Evolutionary conservation across 768 basidiomycete genomes (phyloP).

Genomic region (Boletus edulis): DNA sequence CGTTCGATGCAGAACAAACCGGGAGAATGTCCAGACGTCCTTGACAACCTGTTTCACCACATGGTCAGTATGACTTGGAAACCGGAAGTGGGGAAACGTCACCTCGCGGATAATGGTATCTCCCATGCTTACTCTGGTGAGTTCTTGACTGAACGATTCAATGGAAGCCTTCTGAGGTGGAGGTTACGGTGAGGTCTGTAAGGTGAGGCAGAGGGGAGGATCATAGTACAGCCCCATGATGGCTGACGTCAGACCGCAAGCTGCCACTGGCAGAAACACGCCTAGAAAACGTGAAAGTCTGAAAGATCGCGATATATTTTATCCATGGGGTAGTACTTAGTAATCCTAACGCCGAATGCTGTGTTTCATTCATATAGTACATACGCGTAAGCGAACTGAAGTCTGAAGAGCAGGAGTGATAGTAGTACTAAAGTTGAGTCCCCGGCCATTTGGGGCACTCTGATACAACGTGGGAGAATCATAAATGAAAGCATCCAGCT

Average conservation of each 20-base stretch:
- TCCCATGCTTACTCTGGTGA: conserved; percentile 19
- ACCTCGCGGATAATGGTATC: conserved; percentile 47
- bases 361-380: not conserved
- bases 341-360: not conserved
- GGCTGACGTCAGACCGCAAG: conserved; percentile 21
- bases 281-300: conserved; percentile 9
- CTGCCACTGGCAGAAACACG: conserved; percentile 5
- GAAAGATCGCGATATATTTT: not conserved
- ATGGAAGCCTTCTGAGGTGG: conserved; percentile 12
- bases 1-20: conserved; percentile 34
- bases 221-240: not conserved
- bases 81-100: not conserved
- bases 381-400: conserved; percentile 1
- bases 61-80: not conserved
- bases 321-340: not conserved
- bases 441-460: conserved; percentile 44
- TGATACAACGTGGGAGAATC: conserved; percentile 50
- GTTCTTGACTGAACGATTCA: conserved; percentile 3
- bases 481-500: conserved; percentile 58
- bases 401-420: not conserved
- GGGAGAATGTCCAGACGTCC: conserved; percentile 65
- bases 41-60: conserved; percentile 39
- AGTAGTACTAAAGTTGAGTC: conserved; percentile 8
- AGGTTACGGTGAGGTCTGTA: conserved; percentile 15
- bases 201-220: conserved; percentile 13